These are phyloP conservation scores for Globisporangium abappressorium DNA, from an alignment of 352 stramenopile genomes.

Conservation along the genomic window DNA sequence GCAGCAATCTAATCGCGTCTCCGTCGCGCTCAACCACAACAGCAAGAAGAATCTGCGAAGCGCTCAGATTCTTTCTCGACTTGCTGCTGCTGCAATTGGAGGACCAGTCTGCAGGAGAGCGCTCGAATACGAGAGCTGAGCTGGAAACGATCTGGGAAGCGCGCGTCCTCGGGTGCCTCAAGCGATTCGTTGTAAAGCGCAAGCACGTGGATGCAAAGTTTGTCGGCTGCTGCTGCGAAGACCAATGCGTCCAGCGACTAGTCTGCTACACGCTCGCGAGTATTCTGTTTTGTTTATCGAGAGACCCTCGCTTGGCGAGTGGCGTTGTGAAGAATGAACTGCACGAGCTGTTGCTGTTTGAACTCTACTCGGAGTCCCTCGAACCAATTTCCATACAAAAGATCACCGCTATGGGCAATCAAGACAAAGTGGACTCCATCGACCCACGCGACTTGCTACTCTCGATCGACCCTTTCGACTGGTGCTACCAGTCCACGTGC, in stretches of 20 bases:
- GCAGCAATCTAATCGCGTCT: background rate
- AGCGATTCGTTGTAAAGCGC: constrained; percentile 27
- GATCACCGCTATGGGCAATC: background rate
- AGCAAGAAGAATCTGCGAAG: constrained; percentile 8
- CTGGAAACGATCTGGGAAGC: constrained; percentile 34
- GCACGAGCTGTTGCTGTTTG: constrained; percentile 38
- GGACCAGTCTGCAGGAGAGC: constrained; percentile 6
- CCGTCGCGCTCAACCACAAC: background rate
- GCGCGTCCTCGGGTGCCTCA: constrained; percentile 34
- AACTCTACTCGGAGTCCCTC: background rate
- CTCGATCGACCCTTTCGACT: constrained; percentile 58
- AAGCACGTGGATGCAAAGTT: background rate
- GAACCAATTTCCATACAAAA: background rate
- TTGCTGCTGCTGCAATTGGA: constrained; percentile 20
- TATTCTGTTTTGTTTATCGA: constrained; percentile 43
- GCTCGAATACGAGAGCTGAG: constrained; percentile 11
- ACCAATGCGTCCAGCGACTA: constrained; percentile 25
- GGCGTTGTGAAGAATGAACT: constrained; percentile 42
- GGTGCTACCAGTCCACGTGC: constrained; percentile 40
- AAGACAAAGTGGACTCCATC: background rate
- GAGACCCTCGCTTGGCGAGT: constrained; percentile 26
- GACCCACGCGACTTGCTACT: constrained; percentile 42
- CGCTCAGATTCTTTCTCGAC: constrained; percentile 31
- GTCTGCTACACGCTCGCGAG: constrained; percentile 25
- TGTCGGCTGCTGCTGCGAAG: constrained; percentile 19